Base-by-base conservation (phyloP, 192 early-diverging fungal species). In the Backusella tarrabulga region DNA sequence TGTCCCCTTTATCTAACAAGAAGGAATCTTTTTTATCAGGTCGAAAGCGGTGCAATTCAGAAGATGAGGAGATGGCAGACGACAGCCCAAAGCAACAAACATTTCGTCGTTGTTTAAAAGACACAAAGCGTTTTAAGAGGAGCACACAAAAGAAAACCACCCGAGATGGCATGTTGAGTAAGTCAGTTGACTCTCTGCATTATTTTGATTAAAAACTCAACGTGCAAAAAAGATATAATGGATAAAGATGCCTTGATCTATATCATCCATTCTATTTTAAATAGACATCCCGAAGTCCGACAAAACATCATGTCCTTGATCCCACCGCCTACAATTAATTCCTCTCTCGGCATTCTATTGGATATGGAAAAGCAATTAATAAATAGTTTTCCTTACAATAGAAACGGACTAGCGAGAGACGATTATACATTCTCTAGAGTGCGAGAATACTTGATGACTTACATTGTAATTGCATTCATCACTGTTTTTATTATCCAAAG, bases 341-440 rank as follows among this genome's bases (percentile, higher is more conserved):
- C 94, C 17, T 94, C 91, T 1, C 83, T 88, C 67, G 79, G 81
- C 54, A 86, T 91, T 36, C 88, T 99, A 19, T 79, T 76, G 73
- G 85, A 87, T 14, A 85, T 94, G 21, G 90, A 96, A 77, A 91
- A 92, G 74, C 85, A 88, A 40, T 81, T 98, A 60, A 81, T 87
- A 69, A 91, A 90, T 5, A 87, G 91, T 6, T 97, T 96, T 82
- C 97, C 97, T 0, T 99, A 97, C 87, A 93, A 88, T 76, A 91
- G 93, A 78, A 87, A 87, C 46, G 97, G 96, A n/a, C 88, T 89
- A 11, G 77, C 80, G 0, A 84, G 87, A 38, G 96, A 97, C 82
- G 93, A 95, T 83, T 99, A 99, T 83, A 90, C 95, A 6, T 97
- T 91, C 83, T 91, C 93, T 80, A 87, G 97, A 72, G 95, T 97